Evolutionary conservation across 192 early-diverging fungal genomes (phyloP), one percentile per base, ranked within the genome.

Genomic region (Cetraspora pellucida): DNA sequence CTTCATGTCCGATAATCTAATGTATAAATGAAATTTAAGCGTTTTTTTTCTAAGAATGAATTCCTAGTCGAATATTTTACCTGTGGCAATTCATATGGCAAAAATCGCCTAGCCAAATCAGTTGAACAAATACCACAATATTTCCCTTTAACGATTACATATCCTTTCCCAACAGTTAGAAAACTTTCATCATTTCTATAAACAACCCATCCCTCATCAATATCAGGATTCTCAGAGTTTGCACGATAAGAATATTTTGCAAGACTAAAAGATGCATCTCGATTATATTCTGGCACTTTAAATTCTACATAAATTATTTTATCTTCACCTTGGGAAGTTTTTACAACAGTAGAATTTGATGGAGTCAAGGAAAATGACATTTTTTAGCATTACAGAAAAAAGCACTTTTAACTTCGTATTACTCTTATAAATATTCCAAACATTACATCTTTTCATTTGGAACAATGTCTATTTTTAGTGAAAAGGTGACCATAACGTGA

Each of bases 41-140:
- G n/a, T n/a, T n/a, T 52, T 3, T 52, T 19, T 52, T 19, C 14
- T 13, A 52, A 23, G 16, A 27, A 10, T 27, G 28, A 16, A 14
- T 31, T 23, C 28, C 9, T 37, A 64, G 1, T 16, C 17, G 27
- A 27, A 10, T 64, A 16, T 64, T 28, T 0, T 64, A 64, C 61
- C 61, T 64, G 61, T 27, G 61, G 61, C 37, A 64, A 37, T 16
- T 17, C n/a, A 64, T 27, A 64, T 28, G 61, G 61, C 16, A 64
- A 27, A 16, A 27, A 64, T 31, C 61, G 19, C 17, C 61, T 64
- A 64, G 28, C 37, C 25, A 64, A 64, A 27, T 64, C 61, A 16
- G 61, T 64, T 6, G 61, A 64, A 7, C 61, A 64, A 31, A 64
- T 64, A 3, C 61, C 61, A 64, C 61, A 64, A 37, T 64, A 64